phyloP scores from a whole-genome alignment of 352 stramenopile species.

The Lagenidium giganteum region DNA sequence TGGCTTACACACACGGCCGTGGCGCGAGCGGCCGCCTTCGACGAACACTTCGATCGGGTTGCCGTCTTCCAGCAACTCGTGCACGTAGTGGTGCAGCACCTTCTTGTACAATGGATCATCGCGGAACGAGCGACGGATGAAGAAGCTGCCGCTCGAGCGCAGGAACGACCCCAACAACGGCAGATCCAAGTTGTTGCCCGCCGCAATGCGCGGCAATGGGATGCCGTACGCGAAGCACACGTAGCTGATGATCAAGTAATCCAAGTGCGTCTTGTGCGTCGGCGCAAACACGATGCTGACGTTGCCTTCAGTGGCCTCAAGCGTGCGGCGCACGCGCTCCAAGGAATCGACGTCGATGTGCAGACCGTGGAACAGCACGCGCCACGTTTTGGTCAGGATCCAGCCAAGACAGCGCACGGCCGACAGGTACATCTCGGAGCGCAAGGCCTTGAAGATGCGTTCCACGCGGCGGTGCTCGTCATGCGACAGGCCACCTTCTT shows the following conservation, averaged over 20 bases:
- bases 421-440: slow-evolving; percentile 74
- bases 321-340: slow-evolving; percentile 40
- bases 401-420: slow-evolving; percentile 70
- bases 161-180: slow-evolving; percentile 77
- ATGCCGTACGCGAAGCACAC: slow-evolving; percentile 86
- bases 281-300: slow-evolving; percentile 80
- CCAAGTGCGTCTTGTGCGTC: slow-evolving; percentile 86
- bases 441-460: slow-evolving; percentile 57
- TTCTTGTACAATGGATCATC: slow-evolving; percentile 77
- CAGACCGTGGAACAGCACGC: slow-evolving; percentile 63
- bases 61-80: slow-evolving; percentile 73
- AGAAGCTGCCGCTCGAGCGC: slow-evolving; percentile 84
- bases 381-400: slow-evolving; percentile 78
- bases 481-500: slow-evolving; percentile 6
- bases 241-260: slow-evolving; percentile 90
- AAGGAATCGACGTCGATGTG: slow-evolving; percentile 69
- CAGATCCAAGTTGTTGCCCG: slow-evolving; percentile 86
- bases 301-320: slow-evolving; percentile 35
- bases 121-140: slow-evolving; percentile 81
- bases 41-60: slow-evolving; percentile 88
- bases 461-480: slow-evolving; percentile 28
- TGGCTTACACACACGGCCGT: slow-evolving; percentile 72
- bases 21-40: slow-evolving; percentile 79
- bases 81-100: slow-evolving; percentile 82
- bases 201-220: slow-evolving; percentile 76